Evolutionary conservation across 2,329 filamentous ascomycete species (phyloP), one percentile per base, ranked within the genome.

Genomic region (Orbilia quercus): DNA sequence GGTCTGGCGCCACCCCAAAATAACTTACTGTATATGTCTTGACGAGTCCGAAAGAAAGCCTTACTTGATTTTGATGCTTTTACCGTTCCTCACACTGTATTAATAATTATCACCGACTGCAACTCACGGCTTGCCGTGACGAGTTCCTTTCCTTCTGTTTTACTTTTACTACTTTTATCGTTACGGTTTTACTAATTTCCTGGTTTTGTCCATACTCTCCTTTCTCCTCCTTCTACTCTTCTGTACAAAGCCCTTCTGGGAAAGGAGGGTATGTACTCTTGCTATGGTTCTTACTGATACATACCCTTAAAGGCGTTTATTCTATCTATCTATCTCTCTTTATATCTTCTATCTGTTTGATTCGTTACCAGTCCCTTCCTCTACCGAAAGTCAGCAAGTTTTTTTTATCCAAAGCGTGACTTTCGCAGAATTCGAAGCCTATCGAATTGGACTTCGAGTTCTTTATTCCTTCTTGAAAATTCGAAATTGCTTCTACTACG

Each of bases 51-150:
- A 67, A 57, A 57, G 60, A 66, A 51, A 51, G 25, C 48, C 54
- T 25, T 42, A 34, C 20, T 54, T 36, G 40, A 44, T 40, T 22
- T 36, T 22, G 23, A 48, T 38, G 20, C 18, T 40, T 22, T 55
- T 67, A 59, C 44, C 54, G 53, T 67, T 67, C 54, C 40, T 59
- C 45, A 48, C 48, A 69, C n/a, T 69, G 64, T 69, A 69, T 69
- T 69, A 69, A 47, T 69, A 69, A 53, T 16, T 48, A 22, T 31
- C 34, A 14, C n/a, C 45, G n/a, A 31, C 23, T 3, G 23, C 28
- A 18, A 23, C 14, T 22, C 22, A 42, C 53, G 45, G 31, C 25
- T 31, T n/a, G 53, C 34, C 42, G 25, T 51, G 28, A 45, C 18
- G 45, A 67, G 55, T 62, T 36, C 36, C 47, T 42, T 31, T 47